Base-by-base conservation (phyloP, 2,329 filamentous ascomycete genomes). In the Monosporascus sp. region DNA sequence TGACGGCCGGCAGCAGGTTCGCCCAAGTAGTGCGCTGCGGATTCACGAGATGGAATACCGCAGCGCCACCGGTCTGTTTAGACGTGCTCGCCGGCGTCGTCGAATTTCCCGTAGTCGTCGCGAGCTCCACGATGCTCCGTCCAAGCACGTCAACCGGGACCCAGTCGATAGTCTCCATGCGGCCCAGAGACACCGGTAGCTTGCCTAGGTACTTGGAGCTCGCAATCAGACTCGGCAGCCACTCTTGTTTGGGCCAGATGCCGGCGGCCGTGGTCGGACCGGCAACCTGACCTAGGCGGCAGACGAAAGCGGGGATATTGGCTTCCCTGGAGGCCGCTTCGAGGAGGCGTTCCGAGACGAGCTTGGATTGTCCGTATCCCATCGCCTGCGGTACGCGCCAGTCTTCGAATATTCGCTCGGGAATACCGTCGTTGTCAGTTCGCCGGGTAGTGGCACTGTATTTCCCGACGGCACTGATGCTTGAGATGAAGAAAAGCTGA, bases 171-270 rank as follows among this genome's bases (percentile, higher is more conserved):
- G 17, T 25, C 7, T 54, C 51, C 20, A 55, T 41, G 17, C 22
- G 41, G 7, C 58, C 60, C 14, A 65, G 53, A 9, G 57, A 53
- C 4, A 31, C 44, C 0, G 64, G 65, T 5, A 67, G 35, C 37
- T 56, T 60, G 2, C 60, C 58, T 9, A 62, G 49, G 36, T 60
- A 56, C 27, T 52, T 55, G 5, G 59, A 60, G 49, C 62, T 63
- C 5, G 59, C 56, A 20, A 64, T 51, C n/a, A 62, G 15, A 25
- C 62, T 62, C 15, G 62, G 59, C n/a, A 63, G 22, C 62, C 60
- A 64, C 27, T 64, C 62, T 27, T 53, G 54, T 45, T 52, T 52
- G 11, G 54, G 41, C 62, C 60, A 63, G 15, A 57, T 46, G 1
- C 60, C 60, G 9, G 50, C 49, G 5, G 27, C 17, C 5, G 56